Base-by-base conservation (phyloP, 1,284 basidiomycete genomes). In the Gastroboletus turbinatus region DNA sequence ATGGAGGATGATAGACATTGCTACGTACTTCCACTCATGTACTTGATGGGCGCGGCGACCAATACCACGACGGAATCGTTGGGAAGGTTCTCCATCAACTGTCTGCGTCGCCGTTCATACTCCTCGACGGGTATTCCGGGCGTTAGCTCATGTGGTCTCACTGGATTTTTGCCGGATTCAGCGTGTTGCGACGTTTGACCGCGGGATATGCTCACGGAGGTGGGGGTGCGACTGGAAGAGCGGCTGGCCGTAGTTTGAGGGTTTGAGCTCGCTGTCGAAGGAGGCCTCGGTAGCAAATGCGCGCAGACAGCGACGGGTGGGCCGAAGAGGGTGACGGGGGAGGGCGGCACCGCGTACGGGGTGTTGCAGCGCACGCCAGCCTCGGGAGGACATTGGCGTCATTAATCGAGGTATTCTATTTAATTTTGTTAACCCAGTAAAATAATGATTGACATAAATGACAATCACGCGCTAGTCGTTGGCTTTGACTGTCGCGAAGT, bases 81-180 rank as follows among this genome's bases (percentile, higher is more conserved):
- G 0, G 93, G 93, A 13, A 99, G 75, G 21, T 75, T 72, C 17
- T 90, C 81, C 85, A 99, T 91, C 27, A 99, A 78, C 19, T 72
- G 79, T 58, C 73, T 76, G 58, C 96, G 75, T 47, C 96, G 77
- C n/a, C 73, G 71, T 60, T 95, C 91, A 75, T 97, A 98, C 63
- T 99, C 97, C 25, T 79, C 73, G 9, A 78, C 77, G 1, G 87
- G 79, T 57, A 99, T 92, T 11, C 95, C 96, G 0, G 93, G 89
- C 0, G 94, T 98, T 25, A 96, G 77, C 62, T 98, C 90, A 52
- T 83, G 75, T 9, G 76, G 70, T 48, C 73, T 67, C 29, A 92
- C 80, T 77, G 54, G 1, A 48, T 48, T 49, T 45, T 52, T 40
- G 43, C 11, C 32, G 49, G 43, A 32, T 45, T 63, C 25, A 61